Conservation (phyloP, 2,329 filamentous ascomycete genomes). For the Basipetospora chlamydospora region DNA sequence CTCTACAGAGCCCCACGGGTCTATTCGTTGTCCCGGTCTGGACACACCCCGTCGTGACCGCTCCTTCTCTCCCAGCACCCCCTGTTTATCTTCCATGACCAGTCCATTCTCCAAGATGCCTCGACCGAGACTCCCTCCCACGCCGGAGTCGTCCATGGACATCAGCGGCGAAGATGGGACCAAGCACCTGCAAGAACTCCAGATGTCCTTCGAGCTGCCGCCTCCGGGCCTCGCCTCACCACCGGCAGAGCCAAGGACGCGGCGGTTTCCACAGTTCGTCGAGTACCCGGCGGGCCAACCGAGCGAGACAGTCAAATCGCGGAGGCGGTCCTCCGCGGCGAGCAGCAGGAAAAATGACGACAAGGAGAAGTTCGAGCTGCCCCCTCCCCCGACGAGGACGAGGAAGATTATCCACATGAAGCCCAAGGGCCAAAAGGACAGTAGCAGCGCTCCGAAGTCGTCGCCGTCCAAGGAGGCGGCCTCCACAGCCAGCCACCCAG, state of each 20-base stretch:
- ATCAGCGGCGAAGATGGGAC: conserved; percentile 57
- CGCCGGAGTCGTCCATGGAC: conserved; percentile 67
- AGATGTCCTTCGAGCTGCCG: conserved; percentile 60
- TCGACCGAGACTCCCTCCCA: conserved; percentile 52
- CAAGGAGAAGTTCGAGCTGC: conserved; percentile 61
- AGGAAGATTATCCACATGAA: conserved; percentile 99
- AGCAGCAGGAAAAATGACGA: conserved; percentile 26
- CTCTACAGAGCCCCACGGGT: too few species aligned
- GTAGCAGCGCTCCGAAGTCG: conserved; percentile 10
- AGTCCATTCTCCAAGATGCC: conserved; percentile 39
- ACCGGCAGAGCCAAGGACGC: conserved; percentile 5
- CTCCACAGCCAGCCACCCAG: conserved; percentile 7
- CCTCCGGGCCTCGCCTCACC: conserved; percentile 49
- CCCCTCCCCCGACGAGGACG: conserved; percentile 79
- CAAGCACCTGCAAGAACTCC: conserved; percentile 44
- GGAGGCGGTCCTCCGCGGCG: conserved; percentile 33
- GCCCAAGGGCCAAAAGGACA: conserved; percentile 35
- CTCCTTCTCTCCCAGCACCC: conserved; percentile 3
- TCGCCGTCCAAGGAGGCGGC: conserved; percentile 10
- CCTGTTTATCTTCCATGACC: not conserved
- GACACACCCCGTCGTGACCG: too few species aligned
- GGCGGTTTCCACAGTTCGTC: conserved; percentile 7
- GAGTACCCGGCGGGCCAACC: conserved; percentile 32
- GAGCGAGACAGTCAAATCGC: conserved; percentile 37
- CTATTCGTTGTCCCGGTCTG: too few species aligned